phyloP scores from a whole-genome alignment of 106 monocot species.

The Dendrobium huoshanense region DNA sequence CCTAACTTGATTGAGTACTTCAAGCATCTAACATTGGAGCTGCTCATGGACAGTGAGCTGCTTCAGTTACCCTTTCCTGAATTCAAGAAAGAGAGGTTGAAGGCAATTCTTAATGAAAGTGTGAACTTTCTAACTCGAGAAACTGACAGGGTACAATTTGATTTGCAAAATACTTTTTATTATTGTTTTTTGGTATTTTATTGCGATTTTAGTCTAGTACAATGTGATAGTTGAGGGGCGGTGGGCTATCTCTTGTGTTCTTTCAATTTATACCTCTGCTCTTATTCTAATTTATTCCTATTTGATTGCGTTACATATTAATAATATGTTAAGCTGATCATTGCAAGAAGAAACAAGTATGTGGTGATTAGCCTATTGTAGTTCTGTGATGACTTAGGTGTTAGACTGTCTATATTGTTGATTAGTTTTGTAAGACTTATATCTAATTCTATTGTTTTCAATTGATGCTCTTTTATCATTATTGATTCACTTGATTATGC shows the following conservation, averaged over 20 bases:
- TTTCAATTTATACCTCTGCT: not conserved
- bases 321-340: no score
- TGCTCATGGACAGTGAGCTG: slow-evolving; percentile 6
- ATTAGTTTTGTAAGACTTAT: not conserved
- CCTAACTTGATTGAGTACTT: slow-evolving; percentile 7
- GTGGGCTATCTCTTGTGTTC: not conserved
- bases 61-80: slow-evolving; percentile 10
- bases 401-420: not conserved
- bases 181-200: not conserved
- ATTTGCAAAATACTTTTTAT: not conserved
- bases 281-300: not conserved
- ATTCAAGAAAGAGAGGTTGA: slow-evolving; percentile 11
- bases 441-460: not conserved
- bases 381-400: not conserved
- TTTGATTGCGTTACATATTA: not conserved
- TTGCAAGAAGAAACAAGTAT: not conserved
- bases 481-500: not conserved
- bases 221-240: not conserved
- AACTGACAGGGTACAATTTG: slow-evolving; percentile 6
- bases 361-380: not conserved
- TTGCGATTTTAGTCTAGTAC: not conserved
- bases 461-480: not conserved
- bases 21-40: slow-evolving; percentile 3
- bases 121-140: not conserved
- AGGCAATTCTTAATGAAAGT: slow-evolving; percentile 1